phyloP scores from a whole-genome alignment of 2,329 filamentous ascomycete species.

The Nothophaeocryptopus gaeumannii region DNA sequence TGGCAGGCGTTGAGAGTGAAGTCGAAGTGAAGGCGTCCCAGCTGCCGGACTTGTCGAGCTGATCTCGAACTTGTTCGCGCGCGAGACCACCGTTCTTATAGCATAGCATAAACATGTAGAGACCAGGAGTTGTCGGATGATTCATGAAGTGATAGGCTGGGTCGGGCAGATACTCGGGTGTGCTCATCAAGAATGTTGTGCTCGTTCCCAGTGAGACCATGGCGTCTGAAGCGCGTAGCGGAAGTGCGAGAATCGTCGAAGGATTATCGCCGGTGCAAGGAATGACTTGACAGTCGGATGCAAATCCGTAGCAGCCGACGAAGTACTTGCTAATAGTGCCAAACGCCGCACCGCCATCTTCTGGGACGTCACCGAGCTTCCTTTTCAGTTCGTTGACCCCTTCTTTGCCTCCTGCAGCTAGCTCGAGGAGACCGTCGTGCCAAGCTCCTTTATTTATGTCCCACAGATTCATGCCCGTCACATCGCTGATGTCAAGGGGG shows the following conservation, averaged over 20 bases:
- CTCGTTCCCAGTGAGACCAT: conserved; percentile 94
- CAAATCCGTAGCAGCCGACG: conserved; percentile 73
- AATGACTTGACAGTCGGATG: conserved; percentile 68
- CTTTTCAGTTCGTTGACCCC: conserved; percentile 63
- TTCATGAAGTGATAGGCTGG: conserved; percentile 97
- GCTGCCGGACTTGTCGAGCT: conserved; percentile 59
- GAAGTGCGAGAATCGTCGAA: conserved; percentile 86
- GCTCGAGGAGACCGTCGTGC: conserved; percentile 70
- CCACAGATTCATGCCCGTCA: conserved; percentile 96
- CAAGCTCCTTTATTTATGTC: conserved; percentile 74
- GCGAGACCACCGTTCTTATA: conserved; percentile 98
- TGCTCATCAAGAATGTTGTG: conserved; percentile 97
- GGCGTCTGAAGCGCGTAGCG: conserved; percentile 80
- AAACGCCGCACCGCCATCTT: conserved; percentile 76
- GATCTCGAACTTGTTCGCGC: conserved; percentile 82
- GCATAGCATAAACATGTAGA: conserved; percentile 99
- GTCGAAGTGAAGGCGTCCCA: conserved; percentile 81
- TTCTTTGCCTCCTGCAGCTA: conserved; percentile 64
- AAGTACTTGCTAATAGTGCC: conserved; percentile 79
- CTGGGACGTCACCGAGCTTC: conserved; percentile 77
- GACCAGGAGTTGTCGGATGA: conserved; percentile 81
- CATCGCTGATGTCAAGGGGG: conserved; percentile 89
- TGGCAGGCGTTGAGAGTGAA: conserved; percentile 64
- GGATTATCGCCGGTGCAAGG: conserved; percentile 97
- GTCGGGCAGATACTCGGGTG: conserved; percentile 83